These are phyloP conservation scores for Rhytidiadelphus loreus DNA, from an alignment of 225 moss, liverwort and hornwort genomes.

Conservation along the genomic window DNA sequence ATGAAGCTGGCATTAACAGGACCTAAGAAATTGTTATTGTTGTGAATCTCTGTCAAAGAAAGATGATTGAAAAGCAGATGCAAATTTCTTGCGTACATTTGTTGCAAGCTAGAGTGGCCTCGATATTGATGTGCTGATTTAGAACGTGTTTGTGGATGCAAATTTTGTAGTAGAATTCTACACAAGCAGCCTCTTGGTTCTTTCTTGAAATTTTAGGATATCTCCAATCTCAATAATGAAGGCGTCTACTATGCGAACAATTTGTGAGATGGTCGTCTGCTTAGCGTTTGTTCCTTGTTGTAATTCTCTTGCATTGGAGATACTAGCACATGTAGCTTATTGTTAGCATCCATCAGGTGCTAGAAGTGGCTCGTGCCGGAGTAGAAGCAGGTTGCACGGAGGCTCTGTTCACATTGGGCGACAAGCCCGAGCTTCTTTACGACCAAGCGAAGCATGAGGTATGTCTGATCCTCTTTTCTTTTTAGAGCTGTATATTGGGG, in stretches of 20 bases:
- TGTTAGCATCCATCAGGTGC: constrained; percentile 26
- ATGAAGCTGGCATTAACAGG: neutral
- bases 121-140: neutral
- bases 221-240: neutral
- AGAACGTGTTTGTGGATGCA: neutral
- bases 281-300: neutral
- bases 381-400: constrained; percentile 82
- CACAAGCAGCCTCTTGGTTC: neutral
- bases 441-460: constrained; percentile 73
- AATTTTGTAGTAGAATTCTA: neutral
- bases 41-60: neutral
- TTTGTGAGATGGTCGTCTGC: neutral
- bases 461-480: neutral
- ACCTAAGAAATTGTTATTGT: neutral
- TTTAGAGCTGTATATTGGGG: neutral
- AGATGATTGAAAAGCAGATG: neutral
- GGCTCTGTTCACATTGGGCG: constrained; percentile 84
- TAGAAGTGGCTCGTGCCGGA: constrained; percentile 75
- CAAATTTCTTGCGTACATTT: neutral
- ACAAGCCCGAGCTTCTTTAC: constrained; percentile 87
- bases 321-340: neutral
- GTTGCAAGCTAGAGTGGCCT: neutral
- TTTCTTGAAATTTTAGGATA: neutral
- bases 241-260: neutral
- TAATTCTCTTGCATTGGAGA: neutral